Evolutionary conservation across 441 rosid genomes (phyloP).

Genomic region (Omphalea diandra): DNA sequence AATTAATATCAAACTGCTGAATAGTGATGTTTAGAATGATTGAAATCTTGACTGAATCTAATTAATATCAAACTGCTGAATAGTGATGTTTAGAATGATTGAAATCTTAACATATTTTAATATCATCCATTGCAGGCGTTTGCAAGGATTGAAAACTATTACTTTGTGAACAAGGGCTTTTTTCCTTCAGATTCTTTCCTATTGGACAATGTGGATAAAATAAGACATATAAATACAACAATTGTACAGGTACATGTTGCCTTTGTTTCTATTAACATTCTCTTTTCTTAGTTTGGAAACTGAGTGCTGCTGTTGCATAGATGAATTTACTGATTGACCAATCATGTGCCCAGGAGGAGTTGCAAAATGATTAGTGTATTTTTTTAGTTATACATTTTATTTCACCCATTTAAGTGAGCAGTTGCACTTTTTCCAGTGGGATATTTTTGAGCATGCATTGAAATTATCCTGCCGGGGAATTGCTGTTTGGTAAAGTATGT

Average conservation of each 20-base stretch:
- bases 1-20: slow-evolving; percentile 1
- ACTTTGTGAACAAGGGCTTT: slow-evolving; percentile 83
- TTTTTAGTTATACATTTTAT: background rate
- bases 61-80: slow-evolving; percentile 3
- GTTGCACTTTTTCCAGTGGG: background rate
- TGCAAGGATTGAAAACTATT: slow-evolving; percentile 97
- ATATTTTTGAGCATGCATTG: background rate
- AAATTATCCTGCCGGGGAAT: background rate
- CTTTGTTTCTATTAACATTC: background rate
- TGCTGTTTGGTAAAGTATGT: background rate
- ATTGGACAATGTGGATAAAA: slow-evolving; percentile 76
- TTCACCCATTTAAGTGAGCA: background rate
- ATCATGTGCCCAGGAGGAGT: background rate
- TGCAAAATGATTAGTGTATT: background rate
- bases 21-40: background rate
- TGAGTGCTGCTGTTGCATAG: background rate
- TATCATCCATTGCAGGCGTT: slow-evolving; percentile 57
- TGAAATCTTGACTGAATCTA: slow-evolving; percentile 4
- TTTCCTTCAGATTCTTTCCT: slow-evolving; percentile 71
- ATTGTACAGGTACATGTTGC: slow-evolving; percentile 70
- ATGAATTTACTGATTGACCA: background rate
- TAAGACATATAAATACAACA: slow-evolving; percentile 71
- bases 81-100: background rate
- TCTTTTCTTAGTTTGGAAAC: slow-evolving; percentile 5
- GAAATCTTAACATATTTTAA: background rate